A percentile compares a stretch with the other conserved stretches of the same genome.
These are phyloP conservation scores for Fusarium sarcochroum DNA, from an alignment of 2,329 filamentous ascomycete genomes.

Conservation along the genomic window DNA sequence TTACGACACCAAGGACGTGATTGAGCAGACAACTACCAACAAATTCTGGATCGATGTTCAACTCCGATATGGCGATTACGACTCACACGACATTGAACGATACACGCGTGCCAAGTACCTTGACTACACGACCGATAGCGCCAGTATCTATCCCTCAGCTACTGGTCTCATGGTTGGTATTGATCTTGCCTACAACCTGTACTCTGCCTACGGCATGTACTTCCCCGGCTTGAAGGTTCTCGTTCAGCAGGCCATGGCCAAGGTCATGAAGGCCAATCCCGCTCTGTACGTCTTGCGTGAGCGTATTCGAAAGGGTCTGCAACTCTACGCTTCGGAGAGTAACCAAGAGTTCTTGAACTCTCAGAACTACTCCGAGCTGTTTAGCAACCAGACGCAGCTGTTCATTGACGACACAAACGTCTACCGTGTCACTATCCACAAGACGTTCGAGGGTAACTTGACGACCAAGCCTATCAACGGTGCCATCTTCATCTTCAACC, in stretches of 20 bases:
- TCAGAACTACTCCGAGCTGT: constrained; percentile 98
- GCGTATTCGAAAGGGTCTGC: constrained; percentile 97
- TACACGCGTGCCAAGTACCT: constrained; percentile 98
- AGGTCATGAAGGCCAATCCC: constrained; percentile 99
- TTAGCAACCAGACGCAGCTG: constrained; percentile 98
- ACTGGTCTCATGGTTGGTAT: constrained; percentile 98
- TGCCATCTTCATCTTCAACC: constrained; percentile 99
- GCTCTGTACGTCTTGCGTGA: constrained; percentile 96
- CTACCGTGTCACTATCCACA: constrained; percentile 99
- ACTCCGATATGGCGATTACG: constrained; percentile 96
- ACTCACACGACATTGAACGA: constrained; percentile 98
- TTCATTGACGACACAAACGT: constrained; percentile 99
- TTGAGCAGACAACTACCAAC: constrained; percentile 94
- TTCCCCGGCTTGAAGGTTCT: constrained; percentile 97
- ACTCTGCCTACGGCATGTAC: constrained; percentile 98
- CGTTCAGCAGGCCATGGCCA: constrained; percentile 98
- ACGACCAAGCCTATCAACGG: constrained; percentile 99
- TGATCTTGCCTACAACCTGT: constrained; percentile 97
- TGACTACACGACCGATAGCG: constrained; percentile 98
- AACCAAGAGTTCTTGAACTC: constrained; percentile 99
- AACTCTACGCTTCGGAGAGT: constrained; percentile 97
- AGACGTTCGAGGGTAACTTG: constrained; percentile 99
- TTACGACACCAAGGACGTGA: constrained; percentile 96
- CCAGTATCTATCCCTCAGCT: constrained; percentile 97
- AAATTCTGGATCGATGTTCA: constrained; percentile 99